Base-by-base conservation (phyloP, 176 grass and related monocot genomes). In the Luzula sylvatica region DNA sequence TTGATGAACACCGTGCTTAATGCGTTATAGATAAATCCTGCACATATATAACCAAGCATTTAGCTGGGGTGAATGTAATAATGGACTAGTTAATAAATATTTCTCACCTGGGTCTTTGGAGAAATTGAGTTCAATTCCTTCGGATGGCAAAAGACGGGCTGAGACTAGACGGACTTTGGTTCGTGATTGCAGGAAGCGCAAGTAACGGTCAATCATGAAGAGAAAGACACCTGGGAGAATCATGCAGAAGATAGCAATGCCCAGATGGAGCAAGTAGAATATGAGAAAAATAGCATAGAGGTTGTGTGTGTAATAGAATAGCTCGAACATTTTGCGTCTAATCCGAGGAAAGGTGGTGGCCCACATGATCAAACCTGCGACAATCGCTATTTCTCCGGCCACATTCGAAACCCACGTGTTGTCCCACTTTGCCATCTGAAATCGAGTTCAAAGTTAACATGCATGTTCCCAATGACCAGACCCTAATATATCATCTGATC, bases 251-350 rank as follows among this genome's bases (percentile, higher is more conserved):
- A 61, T 38, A 15, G 26, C 2, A 52, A 70, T 65, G 15, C 83
- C 77, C 8, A 87, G 51, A 16, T 87, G 83, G 20, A 87, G 52
- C 51, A 75, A 11, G 52, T 44, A 66, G 50, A 81, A 74, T 4
- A 87, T 8, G 12, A 81, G 12, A 65, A 81, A 81, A 5, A 15
- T 19, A 35, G 61, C 7, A 64, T 87, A 87, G 56, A 87, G 83
- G 0, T 87, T 76, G 57, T 87, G 83, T 16, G 68, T 61, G 77
- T 66, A 77, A 54, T 40, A 87, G 68, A 87, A 87, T 45, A 81
- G 57, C 72, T 87, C 83, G 52, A 87, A 87, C 51, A 61, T 47
- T 35, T 57, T 68, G 38, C 72, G 68, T 23, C 83, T 61, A 20
- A 87, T 65, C 62, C 64, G 68, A 4, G 77, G 64, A 45, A 77